phyloP scores from a whole-genome alignment of 371 early-diverging fungal genomes.

The Batrachochytrium dendrobatidis region DNA sequence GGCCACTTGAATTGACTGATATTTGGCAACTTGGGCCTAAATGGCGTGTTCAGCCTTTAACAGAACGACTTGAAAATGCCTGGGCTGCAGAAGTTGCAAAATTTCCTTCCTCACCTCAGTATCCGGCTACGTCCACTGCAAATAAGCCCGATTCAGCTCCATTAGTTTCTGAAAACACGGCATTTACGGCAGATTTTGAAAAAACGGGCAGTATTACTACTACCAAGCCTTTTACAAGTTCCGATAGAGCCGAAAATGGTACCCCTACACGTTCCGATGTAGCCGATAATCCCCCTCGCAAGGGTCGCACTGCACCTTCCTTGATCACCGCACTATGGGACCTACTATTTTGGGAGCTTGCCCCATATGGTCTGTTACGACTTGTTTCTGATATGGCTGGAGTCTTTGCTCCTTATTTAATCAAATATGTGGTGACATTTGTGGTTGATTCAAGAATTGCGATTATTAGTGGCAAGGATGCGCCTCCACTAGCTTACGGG shows the following conservation, averaged over 20 bases:
- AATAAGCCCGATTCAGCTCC: too few species aligned
- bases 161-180: conserved; percentile 5
- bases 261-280: neutral
- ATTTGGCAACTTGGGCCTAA: conserved; percentile 23
- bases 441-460: conserved; percentile 3
- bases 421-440: conserved; percentile 23
- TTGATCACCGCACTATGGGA: conserved; percentile 12
- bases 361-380: conserved; percentile 14
- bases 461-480: neutral
- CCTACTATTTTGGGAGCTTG: conserved; percentile 7
- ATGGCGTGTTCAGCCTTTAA: conserved; percentile 9
- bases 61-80: neutral
- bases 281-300: neutral
- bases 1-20: conserved; percentile 27
- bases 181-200: neutral
- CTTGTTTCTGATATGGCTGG: conserved; percentile 13
- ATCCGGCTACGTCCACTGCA: too few species aligned
- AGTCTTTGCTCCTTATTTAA: conserved; percentile 19
- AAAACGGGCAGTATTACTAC: too few species aligned
- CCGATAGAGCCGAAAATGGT: neutral
- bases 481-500: conserved; percentile 8
- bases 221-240: too few species aligned
- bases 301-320: conserved; percentile 13
- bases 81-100: conserved; percentile 15
- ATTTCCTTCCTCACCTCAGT: too few species aligned